Evolutionary conservation across 2,329 filamentous ascomycete species (phyloP), one percentile per base, ranked within the genome.

Genomic region (Ceratocystis cubensis): DNA sequence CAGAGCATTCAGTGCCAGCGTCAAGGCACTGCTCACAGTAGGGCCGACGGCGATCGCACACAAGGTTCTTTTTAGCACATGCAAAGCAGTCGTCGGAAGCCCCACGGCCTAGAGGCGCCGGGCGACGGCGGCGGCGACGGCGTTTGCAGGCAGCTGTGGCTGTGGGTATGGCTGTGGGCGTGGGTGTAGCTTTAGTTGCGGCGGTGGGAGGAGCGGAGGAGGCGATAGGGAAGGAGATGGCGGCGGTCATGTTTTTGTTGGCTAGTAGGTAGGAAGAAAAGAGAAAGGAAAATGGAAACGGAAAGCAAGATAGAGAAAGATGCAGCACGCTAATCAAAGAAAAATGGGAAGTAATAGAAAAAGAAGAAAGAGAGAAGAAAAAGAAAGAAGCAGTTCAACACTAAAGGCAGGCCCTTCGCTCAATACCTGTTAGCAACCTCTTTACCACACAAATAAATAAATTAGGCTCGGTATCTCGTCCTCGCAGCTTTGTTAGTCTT

Each of bases 11-110:
- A 75, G 91, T 91, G 70, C 91, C 92, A 70, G 91, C 82, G 71
- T 96, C 90, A 69, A 97, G 83, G 76, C 93, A 99, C 77, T 91
- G 92, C 57, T 91, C 91, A 78, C 94, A 97, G 77, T 96, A 97
- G 7, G 93, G 93, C 72, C 93, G 84, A 74, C 91, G 86, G 71
- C 93, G 86, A 77, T 97, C 93, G 79, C 93, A 99, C 76, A 90
- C 89, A 70, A 88, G 81, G 72, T 86, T 87, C 73, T 88, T 85
- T 78, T 91, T 94, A 71, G 87, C 84, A 79, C 93, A 99, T 56
- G 91, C 86, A 75, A 96, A 96, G 82, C 93, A 99, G 77, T 97
- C 93, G 75, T 96, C 91, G 59, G 89, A 86, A 68, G 93, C 93
- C 73, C 93, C 93, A 70, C 89, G 92, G 64, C 90, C 87, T 22